phyloP scores from a whole-genome alignment of 2,329 filamentous ascomycete species.

The Fusarium hainanense region DNA sequence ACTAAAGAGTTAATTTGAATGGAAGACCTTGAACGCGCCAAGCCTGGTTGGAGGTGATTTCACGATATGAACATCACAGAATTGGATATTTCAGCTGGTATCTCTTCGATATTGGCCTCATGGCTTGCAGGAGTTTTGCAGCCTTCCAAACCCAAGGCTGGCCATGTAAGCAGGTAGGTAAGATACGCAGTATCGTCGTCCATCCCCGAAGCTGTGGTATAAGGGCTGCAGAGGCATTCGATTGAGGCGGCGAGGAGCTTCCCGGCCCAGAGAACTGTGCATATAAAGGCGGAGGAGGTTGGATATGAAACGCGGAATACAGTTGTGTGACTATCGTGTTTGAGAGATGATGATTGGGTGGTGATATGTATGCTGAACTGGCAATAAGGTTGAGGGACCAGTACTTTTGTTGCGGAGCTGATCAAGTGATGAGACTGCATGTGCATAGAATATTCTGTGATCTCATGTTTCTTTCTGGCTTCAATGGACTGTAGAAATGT shows the following conservation, averaged over 20 bases:
- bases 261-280: neutral
- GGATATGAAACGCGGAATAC: conserved; percentile 3
- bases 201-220: neutral
- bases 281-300: conserved; percentile 28
- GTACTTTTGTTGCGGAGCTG: neutral
- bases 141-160: neutral
- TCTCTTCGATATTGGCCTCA: conserved; percentile 1
- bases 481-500: neutral
- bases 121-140: conserved; percentile 27
- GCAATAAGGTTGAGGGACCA: conserved; percentile 1
- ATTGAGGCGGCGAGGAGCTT: conserved; percentile 1
- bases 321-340: conserved; percentile 1
- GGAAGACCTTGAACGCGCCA: neutral
- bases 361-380: neutral
- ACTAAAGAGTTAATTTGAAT: conserved; percentile 2
- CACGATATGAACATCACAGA: neutral
- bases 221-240: neutral
- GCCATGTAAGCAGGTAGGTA: neutral
- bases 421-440: neutral
- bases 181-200: conserved; percentile 1
- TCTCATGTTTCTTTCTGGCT: neutral
- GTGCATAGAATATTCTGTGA: neutral
- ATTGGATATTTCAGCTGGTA: neutral
- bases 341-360: neutral
- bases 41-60: neutral